phyloP scores from a whole-genome alignment of 805 yeast species.

The Sugiyamaella qingdaonensis region DNA sequence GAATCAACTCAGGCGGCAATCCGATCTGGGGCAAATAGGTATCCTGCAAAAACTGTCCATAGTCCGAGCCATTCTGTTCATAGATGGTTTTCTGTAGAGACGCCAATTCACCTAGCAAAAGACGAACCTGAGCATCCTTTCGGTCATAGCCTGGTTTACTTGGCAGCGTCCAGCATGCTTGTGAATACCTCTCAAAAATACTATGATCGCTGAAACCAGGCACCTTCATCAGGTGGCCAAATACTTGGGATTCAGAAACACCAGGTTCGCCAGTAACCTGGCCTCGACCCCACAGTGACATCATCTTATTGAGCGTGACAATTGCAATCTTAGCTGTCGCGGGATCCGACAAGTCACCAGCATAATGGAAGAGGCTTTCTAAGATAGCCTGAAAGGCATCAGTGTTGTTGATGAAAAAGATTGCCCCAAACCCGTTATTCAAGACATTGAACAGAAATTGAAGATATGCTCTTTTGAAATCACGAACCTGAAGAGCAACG shows the following conservation, averaged over 20 bases:
- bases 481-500: conserved; percentile 56
- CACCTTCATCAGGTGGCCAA: conserved; percentile 48
- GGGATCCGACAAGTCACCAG: conserved; percentile 60
- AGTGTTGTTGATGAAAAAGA: conserved; percentile 66
- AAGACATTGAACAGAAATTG: conserved; percentile 65
- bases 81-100: conserved; percentile 61
- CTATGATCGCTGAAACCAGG: conserved; percentile 65
- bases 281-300: conserved; percentile 64
- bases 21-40: conserved; percentile 49
- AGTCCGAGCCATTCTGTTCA: conserved; percentile 42
- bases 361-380: conserved; percentile 58
- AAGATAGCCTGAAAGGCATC: conserved; percentile 55
- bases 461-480: conserved; percentile 66
- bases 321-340: conserved; percentile 65
- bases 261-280: conserved; percentile 39
- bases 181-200: conserved; percentile 62
- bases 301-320: conserved; percentile 59
- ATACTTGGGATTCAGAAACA: conserved; percentile 46
- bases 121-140: conserved; percentile 75
- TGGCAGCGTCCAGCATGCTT: conserved; percentile 74
- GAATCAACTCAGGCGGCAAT: conserved; percentile 54
- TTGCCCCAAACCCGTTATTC: conserved; percentile 72
- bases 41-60: conserved; percentile 51
- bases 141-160: conserved; percentile 64
- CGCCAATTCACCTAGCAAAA: conserved; percentile 71